Base-by-base conservation (phyloP, 306 rosid species). In the Lablab purpureus region DNA sequence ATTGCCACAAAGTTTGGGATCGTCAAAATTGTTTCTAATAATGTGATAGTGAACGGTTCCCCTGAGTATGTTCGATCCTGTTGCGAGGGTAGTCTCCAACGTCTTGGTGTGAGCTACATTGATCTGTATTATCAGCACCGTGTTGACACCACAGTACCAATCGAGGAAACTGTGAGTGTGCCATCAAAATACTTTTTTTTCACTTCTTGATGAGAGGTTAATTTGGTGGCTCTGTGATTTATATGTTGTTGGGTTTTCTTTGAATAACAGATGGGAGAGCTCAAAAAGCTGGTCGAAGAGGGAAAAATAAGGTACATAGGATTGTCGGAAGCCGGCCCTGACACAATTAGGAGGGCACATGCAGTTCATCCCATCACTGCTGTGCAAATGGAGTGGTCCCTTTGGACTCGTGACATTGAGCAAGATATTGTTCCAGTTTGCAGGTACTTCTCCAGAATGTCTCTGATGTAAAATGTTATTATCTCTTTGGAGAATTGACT, bases 51-150 rank as follows among this genome's bases (percentile, higher is more conserved):
- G 6, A 89, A 84, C 0, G 99, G 99, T 46, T 88, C 83, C n/a
- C 97, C 99, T 19, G 89, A 91, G 47, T 94, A 94, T 80, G 95
- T 88, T 30, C 85, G 99, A 19, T 82, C 88, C n/a, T 88, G 92
- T 60, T 87, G 95, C 43, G 95, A 89, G 87, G 87, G 82, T 65
- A 94, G 99, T 54, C 88, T 94, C 22, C 85, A 84, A 60, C 91
- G 97, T 23, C 99, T 94, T 30, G 93, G 79, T 10, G 85, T 94
- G 0, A 87, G 87, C 15, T 92, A 82, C 85, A 94, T 92, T n/a
- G 97, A 94, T 78, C 91, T 94, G 47, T 92, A 89, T 75, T 92
- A 92, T 78, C 95, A 89, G 85, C 99, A 94, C 83, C 89, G 97
- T 4, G 25, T 85, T 12, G 97, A 94, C 79, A 91, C 92, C 19